Evolutionary conservation across 2,329 filamentous ascomycete genomes (phyloP), one percentile per base, ranked within the genome.

Genomic region (Pyrenochaeta sp.): DNA sequence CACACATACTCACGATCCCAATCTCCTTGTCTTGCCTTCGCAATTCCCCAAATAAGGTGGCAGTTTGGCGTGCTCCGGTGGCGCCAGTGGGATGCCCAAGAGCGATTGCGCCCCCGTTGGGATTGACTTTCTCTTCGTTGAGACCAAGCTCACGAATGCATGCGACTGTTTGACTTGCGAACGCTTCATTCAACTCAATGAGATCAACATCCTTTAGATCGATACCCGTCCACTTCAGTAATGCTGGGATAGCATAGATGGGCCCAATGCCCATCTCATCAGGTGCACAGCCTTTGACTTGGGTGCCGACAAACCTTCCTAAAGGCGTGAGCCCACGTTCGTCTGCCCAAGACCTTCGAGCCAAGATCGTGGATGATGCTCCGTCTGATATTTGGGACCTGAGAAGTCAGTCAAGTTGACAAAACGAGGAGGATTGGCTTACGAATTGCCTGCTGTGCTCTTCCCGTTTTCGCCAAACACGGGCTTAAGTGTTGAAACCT

Each of bases 231-330:
- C 94, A 89, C 71, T 81, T 79, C 43, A 97, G 85, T 41, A 98
- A 85, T 83, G 97, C 97, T 57, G 85, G 85, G 58, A 88, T 86
- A n/a, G 85, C 85, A 52, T 83, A 78, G 45, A 87, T 87, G 36
- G 91, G 91, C 48, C 90, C 90, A 63, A 97, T 97, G 58, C 94
- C 95, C 95, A 99, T 98, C 79, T 98, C 91, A 64, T 95, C 87
- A 4, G 95, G 95, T 0, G 94, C 87, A 9, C 97, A 86, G 64
- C 94, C 94, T 40, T 91, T 90, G 44, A 97, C 87, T n/a, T 93
- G 96, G 46, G 92, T 90, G 64, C 91, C 92, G 63, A 95, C 90
- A 74, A 94, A 98, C 79, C 98, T 98, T 76, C 89, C 94, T 52
- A 98, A 73, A 76, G 98, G 92, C 57, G 92, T 91, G 79, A 97